Base-by-base conservation (phyloP, 2,329 filamentous ascomycete species). In the Xylaria sp. region DNA sequence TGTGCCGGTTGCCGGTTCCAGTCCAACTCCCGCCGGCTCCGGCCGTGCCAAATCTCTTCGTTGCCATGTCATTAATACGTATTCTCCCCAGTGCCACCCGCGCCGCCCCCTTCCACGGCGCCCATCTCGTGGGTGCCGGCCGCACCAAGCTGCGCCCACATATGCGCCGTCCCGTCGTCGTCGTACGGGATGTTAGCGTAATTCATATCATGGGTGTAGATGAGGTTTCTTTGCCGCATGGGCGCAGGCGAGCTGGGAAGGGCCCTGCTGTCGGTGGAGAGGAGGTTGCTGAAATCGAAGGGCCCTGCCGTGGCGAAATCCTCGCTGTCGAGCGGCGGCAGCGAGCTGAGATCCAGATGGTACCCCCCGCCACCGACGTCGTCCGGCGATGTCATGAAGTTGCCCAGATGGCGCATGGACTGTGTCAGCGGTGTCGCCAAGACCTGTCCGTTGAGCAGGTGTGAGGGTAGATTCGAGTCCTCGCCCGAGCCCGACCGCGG, bases 401-500 rank as follows among this genome's bases (percentile, higher is more conserved):
- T 68, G 50, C 78, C 75, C 8, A 90, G 76, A 62, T 88, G 81
- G 59, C 81, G 83, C 34, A 91, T 78, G 19, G 85, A 63, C 21
- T 56, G 55, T 4, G 66, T 62, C 37, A 68, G 39, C 1, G 66
- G 65, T 17, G 65, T 63, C 4, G 61, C 53, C 18, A 62, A 50
- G 20, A 54, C 19, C 26, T 59, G 44, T 2, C 54, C 54, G 2
- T 57, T 55, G 19, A 69, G 50, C 5, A 63, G 57, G n/a, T 65
- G 61, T 6, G 64, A 63, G 19, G 65, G 59, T 20, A 64, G 48
- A 24, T n/a, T n/a, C n/a, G n/a, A n/a, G n/a, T n/a, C n/a, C n/a
- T 56, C 44, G 19, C 62, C 59, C 48, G 69, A 47, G 22, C 67
- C 70, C 42, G 73, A 72, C 67, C 19, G 75, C 40, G 67, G 66